phyloP scores from a whole-genome alignment of 2,329 filamentous ascomycete genomes.

The Diaporthe vexans region DNA sequence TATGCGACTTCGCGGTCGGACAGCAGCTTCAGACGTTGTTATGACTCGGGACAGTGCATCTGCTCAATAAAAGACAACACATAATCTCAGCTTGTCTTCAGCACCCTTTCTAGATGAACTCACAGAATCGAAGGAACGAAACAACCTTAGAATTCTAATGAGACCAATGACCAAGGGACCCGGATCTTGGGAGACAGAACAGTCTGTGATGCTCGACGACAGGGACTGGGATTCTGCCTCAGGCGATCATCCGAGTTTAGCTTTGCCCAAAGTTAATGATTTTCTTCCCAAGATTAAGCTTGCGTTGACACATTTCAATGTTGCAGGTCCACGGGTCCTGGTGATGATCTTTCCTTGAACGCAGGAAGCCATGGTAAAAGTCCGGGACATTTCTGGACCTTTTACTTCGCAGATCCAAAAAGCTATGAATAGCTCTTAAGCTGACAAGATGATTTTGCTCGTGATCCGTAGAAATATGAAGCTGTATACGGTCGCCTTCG shows the following conservation, averaged over 20 bases:
- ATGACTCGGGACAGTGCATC: neutral
- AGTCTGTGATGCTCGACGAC: neutral
- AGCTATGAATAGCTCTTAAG: neutral
- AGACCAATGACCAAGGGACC: neutral
- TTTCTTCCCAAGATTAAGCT: neutral
- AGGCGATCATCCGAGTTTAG: neutral
- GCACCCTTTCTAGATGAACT: neutral
- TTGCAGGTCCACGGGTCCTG: neutral
- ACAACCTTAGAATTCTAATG: no score
- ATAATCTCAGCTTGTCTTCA: neutral
- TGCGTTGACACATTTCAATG: neutral
- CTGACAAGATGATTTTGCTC: neutral
- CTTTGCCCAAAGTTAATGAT: constrained; percentile 6
- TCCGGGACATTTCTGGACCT: no score
- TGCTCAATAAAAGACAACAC: neutral
- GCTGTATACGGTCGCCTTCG: no score
- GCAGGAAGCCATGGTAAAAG: neutral
- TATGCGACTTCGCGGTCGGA: neutral
- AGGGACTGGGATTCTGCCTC: neutral
- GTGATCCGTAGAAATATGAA: no score
- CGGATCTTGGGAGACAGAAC: neutral
- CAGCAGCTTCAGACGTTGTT: neutral
- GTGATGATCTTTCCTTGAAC: neutral
- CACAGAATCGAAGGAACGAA: neutral
- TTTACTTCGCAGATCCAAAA: neutral